phyloP scores from a whole-genome alignment of 192 early-diverging fungal species.

The Coemansia sp. region DNA sequence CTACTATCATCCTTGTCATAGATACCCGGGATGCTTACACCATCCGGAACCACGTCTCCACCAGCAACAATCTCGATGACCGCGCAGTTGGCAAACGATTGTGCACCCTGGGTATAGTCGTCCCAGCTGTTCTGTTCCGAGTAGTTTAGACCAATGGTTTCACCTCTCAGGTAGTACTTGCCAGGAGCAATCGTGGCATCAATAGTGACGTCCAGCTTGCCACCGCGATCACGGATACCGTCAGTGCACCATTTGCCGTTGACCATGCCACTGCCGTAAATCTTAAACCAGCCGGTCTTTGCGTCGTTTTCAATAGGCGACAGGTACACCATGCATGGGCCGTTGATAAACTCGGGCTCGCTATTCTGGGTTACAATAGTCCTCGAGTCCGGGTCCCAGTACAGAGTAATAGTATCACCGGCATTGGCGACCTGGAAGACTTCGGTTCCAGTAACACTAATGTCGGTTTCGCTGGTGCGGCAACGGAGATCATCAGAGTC shows the following conservation, averaged over 20 bases:
- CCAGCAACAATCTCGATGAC: neutral
- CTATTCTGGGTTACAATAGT: neutral
- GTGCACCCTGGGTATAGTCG: neutral
- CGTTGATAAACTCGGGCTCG: neutral
- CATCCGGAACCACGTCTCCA: neutral
- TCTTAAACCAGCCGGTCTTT: neutral
- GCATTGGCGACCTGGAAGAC: neutral
- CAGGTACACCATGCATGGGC: neutral
- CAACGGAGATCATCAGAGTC: neutral
- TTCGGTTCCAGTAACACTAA: neutral
- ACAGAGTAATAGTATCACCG: neutral
- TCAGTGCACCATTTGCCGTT: neutral
- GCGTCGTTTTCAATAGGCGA: neutral
- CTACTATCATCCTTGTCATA: neutral
- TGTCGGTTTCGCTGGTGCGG: neutral
- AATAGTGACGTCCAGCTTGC: neutral
- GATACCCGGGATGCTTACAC: neutral
- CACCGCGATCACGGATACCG: neutral
- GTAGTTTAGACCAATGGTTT: neutral
- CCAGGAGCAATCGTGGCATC: neutral
- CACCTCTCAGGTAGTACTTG: neutral
- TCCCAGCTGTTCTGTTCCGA: neutral
- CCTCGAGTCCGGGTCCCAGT: neutral
- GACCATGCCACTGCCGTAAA: neutral
- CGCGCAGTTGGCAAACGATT: too few species aligned